These are phyloP conservation scores for Penicillium sp. DNA, from an alignment of 2,329 filamentous ascomycete species.

Conservation along the genomic window DNA sequence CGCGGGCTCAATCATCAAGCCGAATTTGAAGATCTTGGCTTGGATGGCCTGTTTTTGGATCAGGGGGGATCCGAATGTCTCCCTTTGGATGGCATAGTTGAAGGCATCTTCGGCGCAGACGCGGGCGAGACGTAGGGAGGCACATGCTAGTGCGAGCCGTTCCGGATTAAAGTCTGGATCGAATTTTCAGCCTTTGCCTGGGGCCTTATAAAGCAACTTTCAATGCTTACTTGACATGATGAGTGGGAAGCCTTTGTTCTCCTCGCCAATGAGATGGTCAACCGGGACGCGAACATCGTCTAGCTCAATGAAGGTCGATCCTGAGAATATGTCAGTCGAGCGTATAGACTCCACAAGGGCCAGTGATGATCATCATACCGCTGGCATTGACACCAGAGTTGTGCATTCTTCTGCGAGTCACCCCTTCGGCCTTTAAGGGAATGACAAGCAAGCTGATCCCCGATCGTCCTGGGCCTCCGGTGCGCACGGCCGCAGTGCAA, in stretches of 20 bases:
- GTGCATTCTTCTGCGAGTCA: constrained; percentile 53
- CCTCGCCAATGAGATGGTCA: constrained; percentile 68
- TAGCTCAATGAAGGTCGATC: constrained; percentile 66
- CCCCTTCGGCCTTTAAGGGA: constrained; percentile 65
- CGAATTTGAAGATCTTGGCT: constrained; percentile 62
- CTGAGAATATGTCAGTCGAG: constrained; percentile 23
- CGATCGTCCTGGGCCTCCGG: constrained; percentile 61
- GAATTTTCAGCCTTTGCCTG: neutral
- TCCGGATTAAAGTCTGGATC: constrained; percentile 71
- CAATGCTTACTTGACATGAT: constrained; percentile 63
- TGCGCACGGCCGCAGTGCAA: constrained; percentile 60
- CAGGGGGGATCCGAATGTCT: constrained; percentile 63
- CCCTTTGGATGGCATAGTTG: constrained; percentile 64
- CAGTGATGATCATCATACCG: constrained; percentile 42
- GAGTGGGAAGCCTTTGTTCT: constrained; percentile 71
- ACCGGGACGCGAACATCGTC: constrained; percentile 72
- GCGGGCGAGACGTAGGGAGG: constrained; percentile 62
- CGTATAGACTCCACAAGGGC: neutral
- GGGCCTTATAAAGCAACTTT: too few species aligned
- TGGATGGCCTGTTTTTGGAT: constrained; percentile 62
- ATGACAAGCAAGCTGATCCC: constrained; percentile 69
- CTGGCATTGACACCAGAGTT: constrained; percentile 70
- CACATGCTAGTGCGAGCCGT: constrained; percentile 66
- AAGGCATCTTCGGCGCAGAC: constrained; percentile 63
- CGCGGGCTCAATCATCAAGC: constrained; percentile 61